phyloP scores from a whole-genome alignment of 345 rosid genomes.

The Camelina sativa region DNA sequence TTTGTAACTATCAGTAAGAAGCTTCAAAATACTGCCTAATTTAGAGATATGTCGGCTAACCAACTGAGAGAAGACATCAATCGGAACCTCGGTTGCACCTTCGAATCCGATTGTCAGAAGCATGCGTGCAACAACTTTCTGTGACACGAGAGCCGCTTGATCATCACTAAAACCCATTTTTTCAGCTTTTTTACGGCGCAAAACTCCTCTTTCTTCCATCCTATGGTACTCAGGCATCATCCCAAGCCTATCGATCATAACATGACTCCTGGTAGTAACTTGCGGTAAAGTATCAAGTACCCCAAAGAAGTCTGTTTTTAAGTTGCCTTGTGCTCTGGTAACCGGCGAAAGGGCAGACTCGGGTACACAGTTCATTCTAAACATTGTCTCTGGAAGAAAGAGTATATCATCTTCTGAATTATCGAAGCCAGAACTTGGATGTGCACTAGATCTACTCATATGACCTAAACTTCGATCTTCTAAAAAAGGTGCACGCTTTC shows the following conservation, averaged over 20 bases:
- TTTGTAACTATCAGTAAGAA: slow-evolving; percentile 83
- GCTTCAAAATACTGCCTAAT: slow-evolving; percentile 69
- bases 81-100: slow-evolving; percentile 75
- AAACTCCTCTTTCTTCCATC: slow-evolving; percentile 72
- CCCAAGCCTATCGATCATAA: slow-evolving; percentile 88
- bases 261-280: slow-evolving; percentile 62
- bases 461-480: slow-evolving; percentile 49
- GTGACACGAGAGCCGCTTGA: slow-evolving; percentile 69
- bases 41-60: slow-evolving; percentile 69
- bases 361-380: slow-evolving; percentile 78
- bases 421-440: slow-evolving; percentile 54
- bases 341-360: slow-evolving; percentile 65
- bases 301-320: slow-evolving; percentile 63
- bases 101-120: slow-evolving; percentile 71
- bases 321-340: slow-evolving; percentile 48
- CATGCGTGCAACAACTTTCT: slow-evolving; percentile 69
- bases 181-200: slow-evolving; percentile 60
- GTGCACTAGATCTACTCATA: slow-evolving; percentile 47
- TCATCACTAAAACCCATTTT: slow-evolving; percentile 65
- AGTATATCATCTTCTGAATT: slow-evolving; percentile 59
- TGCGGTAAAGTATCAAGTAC: slow-evolving; percentile 81
- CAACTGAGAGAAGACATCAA: slow-evolving; percentile 81
- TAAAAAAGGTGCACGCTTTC: slow-evolving; percentile 65
- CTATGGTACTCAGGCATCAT: slow-evolving; percentile 66
- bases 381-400: slow-evolving; percentile 84